Evolutionary conservation across 192 early-diverging fungal genomes (phyloP).

Genomic region (Coemansia sp.): DNA sequence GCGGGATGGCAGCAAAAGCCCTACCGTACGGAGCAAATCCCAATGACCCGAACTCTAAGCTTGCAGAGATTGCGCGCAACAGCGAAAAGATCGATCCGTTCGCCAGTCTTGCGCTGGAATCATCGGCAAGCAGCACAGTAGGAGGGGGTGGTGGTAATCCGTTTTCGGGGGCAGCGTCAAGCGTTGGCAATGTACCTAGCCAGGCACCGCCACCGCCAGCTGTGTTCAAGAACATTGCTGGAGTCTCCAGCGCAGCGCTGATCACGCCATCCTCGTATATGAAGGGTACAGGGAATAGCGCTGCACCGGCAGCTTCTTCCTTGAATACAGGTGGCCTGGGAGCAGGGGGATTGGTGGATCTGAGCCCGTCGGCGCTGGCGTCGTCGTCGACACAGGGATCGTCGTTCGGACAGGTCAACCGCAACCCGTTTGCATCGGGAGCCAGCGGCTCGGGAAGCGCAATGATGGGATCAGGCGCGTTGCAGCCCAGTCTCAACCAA

Average conservation of each 20-base stretch:
- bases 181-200: neutral
- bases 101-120: slow-evolving; percentile 54
- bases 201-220: slow-evolving; percentile 2
- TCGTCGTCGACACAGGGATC: slow-evolving; percentile 17
- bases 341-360: slow-evolving; percentile 35
- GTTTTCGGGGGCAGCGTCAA: slow-evolving; percentile 20
- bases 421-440: slow-evolving; percentile 50
- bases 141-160: slow-evolving; percentile 23
- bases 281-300: neutral
- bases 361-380: slow-evolving; percentile 32
- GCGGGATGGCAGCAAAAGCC: slow-evolving; percentile 43
- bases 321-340: slow-evolving; percentile 11
- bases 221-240: neutral
- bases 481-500: slow-evolving; percentile 49
- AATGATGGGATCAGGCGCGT: neutral
- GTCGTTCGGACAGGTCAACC: slow-evolving; percentile 48
- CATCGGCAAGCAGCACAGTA: slow-evolving; percentile 15
- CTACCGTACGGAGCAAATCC: slow-evolving; percentile 44
- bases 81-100: slow-evolving; percentile 59
- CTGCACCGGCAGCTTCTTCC: slow-evolving; percentile 8
- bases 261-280: slow-evolving; percentile 9
- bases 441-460: neutral
- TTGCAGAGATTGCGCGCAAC: slow-evolving; percentile 60
- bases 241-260: slow-evolving; percentile 11
- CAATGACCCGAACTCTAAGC: slow-evolving; percentile 42